Percentiles rank a stretch among this genome's conserved stretches.
phyloP scores from a whole-genome alignment of 2,329 filamentous ascomycete species.

The Colletotrichum viniferum region DNA sequence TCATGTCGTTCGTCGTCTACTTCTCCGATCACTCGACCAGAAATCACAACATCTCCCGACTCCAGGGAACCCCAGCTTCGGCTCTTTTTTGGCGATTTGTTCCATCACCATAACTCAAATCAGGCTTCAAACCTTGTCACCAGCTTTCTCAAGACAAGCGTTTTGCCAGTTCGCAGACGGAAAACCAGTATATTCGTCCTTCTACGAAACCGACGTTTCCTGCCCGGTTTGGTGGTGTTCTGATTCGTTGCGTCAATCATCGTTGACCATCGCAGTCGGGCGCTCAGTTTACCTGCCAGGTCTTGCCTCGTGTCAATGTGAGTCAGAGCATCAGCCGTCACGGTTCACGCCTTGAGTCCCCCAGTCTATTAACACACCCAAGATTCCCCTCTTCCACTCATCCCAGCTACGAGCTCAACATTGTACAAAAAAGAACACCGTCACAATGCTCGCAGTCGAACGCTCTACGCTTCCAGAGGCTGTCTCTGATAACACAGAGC shows the following conservation, averaged over 20 bases:
- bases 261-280: not conserved
- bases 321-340: not conserved
- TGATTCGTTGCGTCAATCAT: not conserved
- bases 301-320: not conserved
- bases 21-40: not conserved
- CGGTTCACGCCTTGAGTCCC: not conserved
- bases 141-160: not conserved
- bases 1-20: not conserved
- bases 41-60: not conserved
- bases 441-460: constrained; percentile 11
- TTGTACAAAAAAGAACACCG: not conserved
- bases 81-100: not conserved
- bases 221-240: not conserved
- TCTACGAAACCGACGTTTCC: not conserved
- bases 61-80: not conserved
- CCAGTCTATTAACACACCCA: not conserved
- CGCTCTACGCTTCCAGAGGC: not conserved
- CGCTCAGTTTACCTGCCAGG: not conserved
- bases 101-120: not conserved
- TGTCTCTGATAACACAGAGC: not conserved
- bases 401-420: not conserved
- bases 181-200: not conserved
- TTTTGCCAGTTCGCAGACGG: not conserved
- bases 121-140: not conserved
- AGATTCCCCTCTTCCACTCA: not conserved